A percentile compares a stretch with the other conserved stretches of the same genome.
Evolutionary conservation across 73 alveolate genomes (phyloP).

Genomic region (Symbiodinium pilosum): DNA sequence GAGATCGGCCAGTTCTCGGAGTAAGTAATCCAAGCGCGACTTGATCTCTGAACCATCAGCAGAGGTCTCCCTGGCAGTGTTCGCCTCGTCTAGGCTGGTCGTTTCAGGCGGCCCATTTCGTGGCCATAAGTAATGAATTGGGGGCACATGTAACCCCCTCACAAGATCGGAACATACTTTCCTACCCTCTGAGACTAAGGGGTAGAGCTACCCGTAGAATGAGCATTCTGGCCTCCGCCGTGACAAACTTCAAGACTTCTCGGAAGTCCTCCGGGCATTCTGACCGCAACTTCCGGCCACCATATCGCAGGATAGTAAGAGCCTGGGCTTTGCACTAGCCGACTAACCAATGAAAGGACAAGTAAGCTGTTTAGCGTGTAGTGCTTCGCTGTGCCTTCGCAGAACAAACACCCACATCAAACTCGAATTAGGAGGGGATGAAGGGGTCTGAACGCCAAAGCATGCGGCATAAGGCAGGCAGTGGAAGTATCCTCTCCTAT

Average conservation of each 20-base stretch:
- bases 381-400: not conserved
- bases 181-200: too few species aligned
- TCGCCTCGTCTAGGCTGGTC: too few species aligned
- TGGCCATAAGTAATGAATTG: too few species aligned
- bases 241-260: conserved; percentile 41
- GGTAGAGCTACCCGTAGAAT: too few species aligned
- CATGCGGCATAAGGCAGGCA: too few species aligned
- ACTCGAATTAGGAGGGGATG: not conserved
- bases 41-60: not conserved
- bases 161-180: too few species aligned
- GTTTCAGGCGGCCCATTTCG: too few species aligned
- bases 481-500: too few species aligned
- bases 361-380: not conserved
- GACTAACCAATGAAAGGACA: not conserved
- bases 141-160: too few species aligned
- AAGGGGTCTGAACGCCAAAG: not conserved
- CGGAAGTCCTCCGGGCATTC: conserved; percentile 89
- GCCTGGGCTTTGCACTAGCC: too few species aligned
- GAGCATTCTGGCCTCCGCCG: too few species aligned
- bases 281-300: conserved; percentile 77
- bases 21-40: conserved; percentile 44
- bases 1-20: conserved; percentile 58
- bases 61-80: not conserved
- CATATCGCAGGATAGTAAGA: conserved; percentile 77
- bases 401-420: not conserved